Evolutionary conservation across 306 rosid species (phyloP), one percentile per base, ranked within the genome.

Genomic region (Nissolia schottii): DNA sequence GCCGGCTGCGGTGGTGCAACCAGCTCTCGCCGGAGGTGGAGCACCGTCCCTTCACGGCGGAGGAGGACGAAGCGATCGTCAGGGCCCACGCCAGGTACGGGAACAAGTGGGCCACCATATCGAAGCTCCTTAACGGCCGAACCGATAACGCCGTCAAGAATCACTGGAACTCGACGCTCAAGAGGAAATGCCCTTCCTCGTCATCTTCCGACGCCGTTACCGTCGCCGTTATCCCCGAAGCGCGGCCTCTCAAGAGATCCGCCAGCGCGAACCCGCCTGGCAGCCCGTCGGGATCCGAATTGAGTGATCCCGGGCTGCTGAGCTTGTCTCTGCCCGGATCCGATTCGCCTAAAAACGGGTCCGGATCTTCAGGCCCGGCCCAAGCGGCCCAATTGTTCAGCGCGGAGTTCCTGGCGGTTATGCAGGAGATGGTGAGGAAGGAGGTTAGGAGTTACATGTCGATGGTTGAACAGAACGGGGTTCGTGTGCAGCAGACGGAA

Each of bases 141-240:
- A 87, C 98, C 5, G 96, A 89, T 77, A 92, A 92, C 94, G 96
- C 96, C 64, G 87, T 92, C 2, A 92, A 92, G 64, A 92, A 92
- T 69, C 97, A 92, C 75, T 92, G 97, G 97, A 92, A 92, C 62
- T 87, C 97, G 0, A 92, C 97, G 0, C 96, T 92, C 54, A 92
- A 92, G 81, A 76, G 97, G 2, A 92, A 92, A 81, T 81, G 80
- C 77, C 81, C 87, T 12, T 37, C 43, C 12, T 11, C 51, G n/a
- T n/a, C n/a, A n/a, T n/a, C n/a, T n/a, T n/a, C n/a, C n/a, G n/a
- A n/a, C n/a, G n/a, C n/a, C 1, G 51, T 6, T 10, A 75, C 88
- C 19, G 31, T 77, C 46, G 12, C 76, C 3, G 87, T 84, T 0
- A 88, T 79, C 64, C 76, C 70, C 23, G 89, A 51, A 23, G 76